A percentile compares a stretch with the other conserved stretches of the same genome.
phyloP scores from a whole-genome alignment of 371 early-diverging fungal genomes.

The Choanephora cucurbitarum region DNA sequence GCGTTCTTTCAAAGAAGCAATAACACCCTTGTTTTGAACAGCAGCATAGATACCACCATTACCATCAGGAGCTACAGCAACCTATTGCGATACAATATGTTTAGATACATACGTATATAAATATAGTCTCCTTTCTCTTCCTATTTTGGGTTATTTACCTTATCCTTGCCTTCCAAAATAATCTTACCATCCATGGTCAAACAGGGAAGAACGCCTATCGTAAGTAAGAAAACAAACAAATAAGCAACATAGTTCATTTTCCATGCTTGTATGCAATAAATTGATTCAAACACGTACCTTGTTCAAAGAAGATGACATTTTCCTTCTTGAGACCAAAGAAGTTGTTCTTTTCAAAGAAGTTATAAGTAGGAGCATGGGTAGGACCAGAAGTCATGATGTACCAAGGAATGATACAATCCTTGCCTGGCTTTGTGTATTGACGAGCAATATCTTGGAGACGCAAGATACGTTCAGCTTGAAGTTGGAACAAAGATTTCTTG shows the following conservation, averaged over 20 bases:
- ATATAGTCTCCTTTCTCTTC: neutral
- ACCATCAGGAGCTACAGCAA: slow-evolving; percentile 77
- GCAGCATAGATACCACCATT: slow-evolving; percentile 83
- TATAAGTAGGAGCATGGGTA: slow-evolving; percentile 77
- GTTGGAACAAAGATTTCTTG: slow-evolving; percentile 72
- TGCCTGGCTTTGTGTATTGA: slow-evolving; percentile 35
- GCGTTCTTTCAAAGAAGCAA: slow-evolving; percentile 58
- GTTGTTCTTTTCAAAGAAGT: slow-evolving; percentile 72
- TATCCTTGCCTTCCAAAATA: slow-evolving; percentile 77
- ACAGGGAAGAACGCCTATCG: slow-evolving; percentile 80
- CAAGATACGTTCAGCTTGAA: slow-evolving; percentile 78
- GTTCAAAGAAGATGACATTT: slow-evolving; percentile 89
- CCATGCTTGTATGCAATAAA: no score
- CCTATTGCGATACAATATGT: slow-evolving; percentile 51
- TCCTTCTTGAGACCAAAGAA: slow-evolving; percentile 82
- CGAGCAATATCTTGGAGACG: slow-evolving; percentile 80
- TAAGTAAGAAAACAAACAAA: slow-evolving; percentile 12
- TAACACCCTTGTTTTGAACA: slow-evolving; percentile 61
- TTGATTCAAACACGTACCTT: slow-evolving; percentile 49
- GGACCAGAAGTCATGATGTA: slow-evolving; percentile 96
- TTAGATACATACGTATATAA: neutral
- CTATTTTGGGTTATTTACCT: slow-evolving; percentile 44
- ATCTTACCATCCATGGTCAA: slow-evolving; percentile 84
- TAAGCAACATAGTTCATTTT: slow-evolving; percentile 1
- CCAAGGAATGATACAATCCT: slow-evolving; percentile 80